These are phyloP conservation scores for Fusarium sp. DNA, from an alignment of 2,329 filamentous ascomycete genomes.

Conservation along the genomic window DNA sequence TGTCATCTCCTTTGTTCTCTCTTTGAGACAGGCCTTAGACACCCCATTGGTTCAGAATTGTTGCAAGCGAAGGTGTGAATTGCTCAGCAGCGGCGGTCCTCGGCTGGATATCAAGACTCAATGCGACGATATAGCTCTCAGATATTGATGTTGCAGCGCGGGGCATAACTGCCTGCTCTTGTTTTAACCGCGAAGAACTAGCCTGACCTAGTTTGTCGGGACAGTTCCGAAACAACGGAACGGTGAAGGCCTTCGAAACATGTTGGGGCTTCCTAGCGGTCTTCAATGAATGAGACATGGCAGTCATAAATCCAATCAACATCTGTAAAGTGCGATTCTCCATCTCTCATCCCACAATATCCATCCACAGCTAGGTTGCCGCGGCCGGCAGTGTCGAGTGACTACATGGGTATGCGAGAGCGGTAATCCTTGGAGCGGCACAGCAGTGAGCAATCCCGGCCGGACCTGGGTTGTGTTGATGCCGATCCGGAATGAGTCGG, in stretches of 20 bases:
- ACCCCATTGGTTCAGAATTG: background rate
- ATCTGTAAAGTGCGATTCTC: background rate
- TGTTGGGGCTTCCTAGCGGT: background rate
- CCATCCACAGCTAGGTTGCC: constrained; percentile 16
- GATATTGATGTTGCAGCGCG: background rate
- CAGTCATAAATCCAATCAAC: background rate
- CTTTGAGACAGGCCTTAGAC: constrained; percentile 2
- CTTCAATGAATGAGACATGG: no score
- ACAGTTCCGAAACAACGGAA: background rate
- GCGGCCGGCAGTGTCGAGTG: constrained; percentile 27
- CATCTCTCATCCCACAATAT: constrained; percentile 1
- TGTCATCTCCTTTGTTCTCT: constrained; percentile 41
- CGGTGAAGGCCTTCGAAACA: background rate
- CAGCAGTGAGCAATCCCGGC: constrained; percentile 4
- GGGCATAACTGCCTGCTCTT: background rate
- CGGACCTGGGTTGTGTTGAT: constrained; percentile 9
- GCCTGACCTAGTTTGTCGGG: background rate
- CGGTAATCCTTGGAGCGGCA: constrained; percentile 16
- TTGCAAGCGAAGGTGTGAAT: background rate
- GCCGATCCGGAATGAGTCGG: constrained; percentile 34
- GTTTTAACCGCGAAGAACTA: background rate
- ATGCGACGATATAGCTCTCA: background rate
- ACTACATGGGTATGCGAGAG: constrained; percentile 15
- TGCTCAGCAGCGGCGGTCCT: background rate
- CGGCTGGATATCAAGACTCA: background rate